Base-by-base conservation (phyloP, 768 basidiomycete species). In the Mycena latifolia region DNA sequence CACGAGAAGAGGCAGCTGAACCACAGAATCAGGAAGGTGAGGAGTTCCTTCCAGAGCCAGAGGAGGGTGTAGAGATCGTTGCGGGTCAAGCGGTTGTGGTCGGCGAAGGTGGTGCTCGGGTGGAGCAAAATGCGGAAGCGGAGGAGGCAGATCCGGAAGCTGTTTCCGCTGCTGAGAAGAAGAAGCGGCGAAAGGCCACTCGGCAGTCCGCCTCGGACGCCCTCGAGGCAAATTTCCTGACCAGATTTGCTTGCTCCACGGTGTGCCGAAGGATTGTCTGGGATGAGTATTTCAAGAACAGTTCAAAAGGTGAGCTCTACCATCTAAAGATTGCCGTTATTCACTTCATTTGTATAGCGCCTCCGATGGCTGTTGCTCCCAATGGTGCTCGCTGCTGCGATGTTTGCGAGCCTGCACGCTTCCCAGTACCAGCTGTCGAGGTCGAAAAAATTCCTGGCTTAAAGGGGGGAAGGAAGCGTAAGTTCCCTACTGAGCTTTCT, bases 281-380 rank as follows among this genome's bases (percentile, higher is more conserved):
- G 71, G 62, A 72, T 41, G 62, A 71, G n/a, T 70, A 65, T 50
- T 72, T 72, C 52, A 31, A 61, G 18, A 72, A 72, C 51, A 22
- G 9, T n/a, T 1, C 12, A 5, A 72, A 72, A 55, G 20, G 70
- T 71, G 50, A 48, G 47, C 17, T 8, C 3, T 48, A 48, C 3
- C 24, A 48, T 48, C 8, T 28, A 14, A 27, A 28, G 31, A n/a
- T n/a, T n/a, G n/a, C n/a, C n/a, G n/a, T n/a, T n/a, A n/a, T n/a
- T n/a, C n/a, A n/a, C n/a, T n/a, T n/a, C n/a, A n/a, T n/a, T n/a
- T n/a, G n/a, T n/a, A n/a, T n/a, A n/a, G n/a, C n/a, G n/a, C n/a
- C n/a, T n/a, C n/a, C n/a, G n/a, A n/a, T n/a, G n/a, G n/a, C n/a
- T n/a, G n/a, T n/a, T n/a, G n/a, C n/a, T n/a, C 31, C 31, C 31